phyloP scores from a whole-genome alignment of 495 filamentous ascomycete species.

The Trichoderma gamsii region DNA sequence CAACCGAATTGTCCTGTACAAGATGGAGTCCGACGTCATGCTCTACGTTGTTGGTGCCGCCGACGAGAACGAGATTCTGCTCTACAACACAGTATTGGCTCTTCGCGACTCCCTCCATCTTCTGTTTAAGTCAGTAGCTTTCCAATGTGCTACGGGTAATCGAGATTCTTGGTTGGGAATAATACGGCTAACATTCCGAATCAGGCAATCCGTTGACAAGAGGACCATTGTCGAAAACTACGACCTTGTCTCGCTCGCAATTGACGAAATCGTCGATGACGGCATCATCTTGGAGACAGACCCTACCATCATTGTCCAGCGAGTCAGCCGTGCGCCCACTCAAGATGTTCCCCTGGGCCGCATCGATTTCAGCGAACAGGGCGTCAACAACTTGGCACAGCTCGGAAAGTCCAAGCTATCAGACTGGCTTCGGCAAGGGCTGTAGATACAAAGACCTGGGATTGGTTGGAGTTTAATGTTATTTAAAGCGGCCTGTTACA shows the following conservation, averaged over 20 bases:
- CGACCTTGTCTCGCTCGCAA: conserved; percentile 80
- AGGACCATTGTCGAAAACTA: conserved; percentile 98
- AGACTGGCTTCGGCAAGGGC: conserved; percentile 80
- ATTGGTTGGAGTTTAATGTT: conserved; percentile 1
- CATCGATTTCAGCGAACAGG: conserved; percentile 93
- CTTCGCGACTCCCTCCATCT: conserved; percentile 84
- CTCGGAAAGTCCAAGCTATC: conserved; percentile 88
- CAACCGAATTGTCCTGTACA: conserved; percentile 90
- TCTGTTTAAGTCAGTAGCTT: conserved; percentile 70
- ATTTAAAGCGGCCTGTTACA: conserved; percentile 3
- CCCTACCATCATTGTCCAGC: conserved; percentile 80
- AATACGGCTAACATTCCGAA: conserved; percentile 33
- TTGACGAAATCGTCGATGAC: conserved; percentile 95
- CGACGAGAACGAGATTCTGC: conserved; percentile 93
- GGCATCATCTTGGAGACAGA: conserved; percentile 96
- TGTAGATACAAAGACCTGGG: conserved; percentile 31
- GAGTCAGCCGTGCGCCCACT: conserved; percentile 85
- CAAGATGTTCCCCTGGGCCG: conserved; percentile 87
- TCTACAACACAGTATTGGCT: conserved; percentile 88
- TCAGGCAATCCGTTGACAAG: conserved; percentile 80
- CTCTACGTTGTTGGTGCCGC: conserved; percentile 87
- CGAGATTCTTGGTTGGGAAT: neutral
- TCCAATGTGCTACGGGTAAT: neutral
- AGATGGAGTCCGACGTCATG: conserved; percentile 95
- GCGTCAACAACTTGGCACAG: conserved; percentile 89